Percentiles rank a stretch among this genome's conserved stretches.
These are phyloP conservation scores for Neonectria ditissima DNA, from an alignment of 2,329 filamentous ascomycete genomes.

Conservation along the genomic window DNA sequence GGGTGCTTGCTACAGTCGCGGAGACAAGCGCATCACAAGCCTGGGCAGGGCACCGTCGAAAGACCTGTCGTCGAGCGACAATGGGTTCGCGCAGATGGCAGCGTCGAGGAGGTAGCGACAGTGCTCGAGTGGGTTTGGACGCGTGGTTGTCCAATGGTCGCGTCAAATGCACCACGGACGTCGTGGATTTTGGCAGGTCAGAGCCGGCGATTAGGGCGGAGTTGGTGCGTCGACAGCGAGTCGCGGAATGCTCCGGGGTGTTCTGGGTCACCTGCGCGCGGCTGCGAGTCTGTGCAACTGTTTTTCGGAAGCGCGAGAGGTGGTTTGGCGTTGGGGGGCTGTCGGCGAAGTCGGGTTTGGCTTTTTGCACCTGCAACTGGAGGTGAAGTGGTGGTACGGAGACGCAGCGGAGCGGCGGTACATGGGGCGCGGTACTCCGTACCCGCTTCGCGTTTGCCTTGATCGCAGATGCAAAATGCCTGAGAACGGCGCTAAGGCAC, in stretches of 20 bases:
- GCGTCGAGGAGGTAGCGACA: constrained; percentile 34
- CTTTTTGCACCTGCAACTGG: constrained; percentile 27
- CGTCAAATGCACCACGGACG: constrained; percentile 38
- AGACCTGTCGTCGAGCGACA: constrained; percentile 39
- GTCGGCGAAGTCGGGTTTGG: constrained; percentile 26
- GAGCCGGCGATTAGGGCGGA: constrained; percentile 4
- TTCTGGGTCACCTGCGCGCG: constrained; percentile 7
- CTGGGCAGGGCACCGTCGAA: constrained; percentile 14
- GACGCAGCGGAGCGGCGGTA: constrained; percentile 30
- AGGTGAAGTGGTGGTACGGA: constrained; percentile 30
- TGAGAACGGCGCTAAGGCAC: constrained; percentile 47
- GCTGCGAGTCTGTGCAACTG: constrained; percentile 6
- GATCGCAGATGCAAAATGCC: constrained; percentile 37
- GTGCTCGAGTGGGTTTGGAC: constrained; percentile 45
- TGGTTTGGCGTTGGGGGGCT: constrained; percentile 15
- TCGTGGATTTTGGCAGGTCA: constrained; percentile 17
- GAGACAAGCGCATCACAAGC: constrained; percentile 45
- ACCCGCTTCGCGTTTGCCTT: constrained; percentile 33
- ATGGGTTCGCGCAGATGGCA: constrained; percentile 42
- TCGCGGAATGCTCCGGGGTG: neutral
- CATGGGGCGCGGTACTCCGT: constrained; percentile 45
- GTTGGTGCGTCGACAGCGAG: constrained; percentile 7
- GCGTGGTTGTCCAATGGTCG: constrained; percentile 45
- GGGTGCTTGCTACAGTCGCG: constrained; percentile 39
- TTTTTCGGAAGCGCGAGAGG: constrained; percentile 23